These are phyloP conservation scores for Lachancea meyersii DNA, from an alignment of 805 yeast species.

Conservation along the genomic window DNA sequence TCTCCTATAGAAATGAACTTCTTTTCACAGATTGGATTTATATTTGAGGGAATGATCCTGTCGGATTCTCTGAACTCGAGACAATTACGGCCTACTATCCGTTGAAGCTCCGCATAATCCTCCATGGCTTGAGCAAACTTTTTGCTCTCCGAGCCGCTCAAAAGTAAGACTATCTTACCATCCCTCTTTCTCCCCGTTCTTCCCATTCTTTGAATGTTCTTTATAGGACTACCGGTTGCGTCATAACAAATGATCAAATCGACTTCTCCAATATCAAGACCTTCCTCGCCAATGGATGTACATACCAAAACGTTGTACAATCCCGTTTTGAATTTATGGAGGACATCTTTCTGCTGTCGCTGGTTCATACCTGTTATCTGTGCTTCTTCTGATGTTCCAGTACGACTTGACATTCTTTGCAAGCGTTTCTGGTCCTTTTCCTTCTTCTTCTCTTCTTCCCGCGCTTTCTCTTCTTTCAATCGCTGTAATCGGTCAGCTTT, in stretches of 20 bases:
- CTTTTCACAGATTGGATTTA: constrained; percentile 52
- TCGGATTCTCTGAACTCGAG: constrained; percentile 44
- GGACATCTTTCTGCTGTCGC: constrained; percentile 73
- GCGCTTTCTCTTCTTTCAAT: constrained; percentile 28
- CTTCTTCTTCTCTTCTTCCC: constrained; percentile 29
- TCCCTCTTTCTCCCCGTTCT: constrained; percentile 94
- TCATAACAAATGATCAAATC: constrained; percentile 90
- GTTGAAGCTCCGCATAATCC: constrained; percentile 74
- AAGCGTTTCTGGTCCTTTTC: constrained; percentile 31
- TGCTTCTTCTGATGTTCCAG: constrained; percentile 68
- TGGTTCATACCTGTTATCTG: constrained; percentile 86
- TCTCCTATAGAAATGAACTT: constrained; percentile 59
- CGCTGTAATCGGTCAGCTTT: constrained; percentile 32
- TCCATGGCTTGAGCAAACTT: constrained; percentile 82
- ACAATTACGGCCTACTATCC: constrained; percentile 48
- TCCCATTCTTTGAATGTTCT: constrained; percentile 94
- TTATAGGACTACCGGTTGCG: constrained; percentile 87
- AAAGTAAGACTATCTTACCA: constrained; percentile 70
- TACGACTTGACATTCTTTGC: constrained; percentile 36
- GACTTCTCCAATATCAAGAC: constrained; percentile 96
- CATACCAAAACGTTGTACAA: constrained; percentile 78
- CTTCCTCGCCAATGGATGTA: constrained; percentile 97
- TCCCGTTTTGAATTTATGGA: constrained; percentile 68
- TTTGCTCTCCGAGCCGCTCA: constrained; percentile 67
- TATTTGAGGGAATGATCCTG: constrained; percentile 59